These are phyloP conservation scores for Zygoascus sp. DNA, from an alignment of 1,139 yeast genomes.

Conservation along the genomic window DNA sequence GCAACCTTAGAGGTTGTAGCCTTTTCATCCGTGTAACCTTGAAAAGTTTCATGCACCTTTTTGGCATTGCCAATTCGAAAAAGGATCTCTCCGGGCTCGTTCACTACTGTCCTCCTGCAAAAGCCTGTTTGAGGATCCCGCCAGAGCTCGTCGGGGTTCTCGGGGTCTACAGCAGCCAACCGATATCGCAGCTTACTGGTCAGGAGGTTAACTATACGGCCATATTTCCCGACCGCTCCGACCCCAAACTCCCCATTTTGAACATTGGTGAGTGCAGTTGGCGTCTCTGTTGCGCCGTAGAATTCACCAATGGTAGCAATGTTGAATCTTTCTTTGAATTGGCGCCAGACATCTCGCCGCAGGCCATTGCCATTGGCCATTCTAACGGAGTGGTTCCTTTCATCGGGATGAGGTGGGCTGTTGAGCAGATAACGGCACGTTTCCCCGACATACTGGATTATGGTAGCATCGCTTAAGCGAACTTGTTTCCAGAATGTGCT, in stretches of 20 bases:
- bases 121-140: slow-evolving; percentile 68
- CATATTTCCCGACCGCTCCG: slow-evolving; percentile 88
- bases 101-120: slow-evolving; percentile 45
- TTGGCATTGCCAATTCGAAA: slow-evolving; percentile 67
- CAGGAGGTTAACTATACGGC: slow-evolving; percentile 33
- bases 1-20: slow-evolving; percentile 77
- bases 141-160: slow-evolving; percentile 67
- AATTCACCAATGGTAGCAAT: slow-evolving; percentile 81
- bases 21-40: slow-evolving; percentile 76
- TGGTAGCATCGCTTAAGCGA: slow-evolving; percentile 63
- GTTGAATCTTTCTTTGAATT: slow-evolving; percentile 71
- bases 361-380: slow-evolving; percentile 92
- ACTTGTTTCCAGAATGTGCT: slow-evolving; percentile 91
- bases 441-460: slow-evolving; percentile 93
- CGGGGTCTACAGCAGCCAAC: slow-evolving; percentile 73
- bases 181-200: slow-evolving; percentile 21
- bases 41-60: slow-evolving; percentile 52
- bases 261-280: slow-evolving; percentile 79
- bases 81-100: slow-evolving; percentile 84
- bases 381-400: slow-evolving; percentile 55
- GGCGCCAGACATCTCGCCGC: slow-evolving; percentile 86
- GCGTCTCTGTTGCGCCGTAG: slow-evolving; percentile 92
- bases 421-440: slow-evolving; percentile 82
- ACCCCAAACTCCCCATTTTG: slow-evolving; percentile 78
- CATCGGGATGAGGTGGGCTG: slow-evolving; percentile 65